Percentiles rank a stretch among this genome's conserved stretches.
Conservation (phyloP, 805 yeast genomes). For the Soucietia sequanensis region DNA sequence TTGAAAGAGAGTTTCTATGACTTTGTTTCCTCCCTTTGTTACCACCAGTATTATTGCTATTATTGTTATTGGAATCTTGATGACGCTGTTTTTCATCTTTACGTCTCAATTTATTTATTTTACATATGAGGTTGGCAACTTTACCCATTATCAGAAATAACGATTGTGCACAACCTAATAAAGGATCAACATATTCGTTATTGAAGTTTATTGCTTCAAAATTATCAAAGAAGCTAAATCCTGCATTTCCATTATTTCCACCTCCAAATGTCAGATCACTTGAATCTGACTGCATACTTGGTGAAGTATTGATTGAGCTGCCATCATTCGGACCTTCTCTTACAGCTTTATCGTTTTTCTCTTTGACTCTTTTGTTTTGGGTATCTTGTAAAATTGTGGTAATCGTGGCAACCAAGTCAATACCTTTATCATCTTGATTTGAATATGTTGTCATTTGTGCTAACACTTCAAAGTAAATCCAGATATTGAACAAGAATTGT, state of each 20-base stretch:
- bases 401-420: conserved; percentile 41
- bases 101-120: conserved; percentile 40
- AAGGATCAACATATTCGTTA: conserved; percentile 54
- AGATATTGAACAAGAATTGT: conserved; percentile 58
- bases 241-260: conserved; percentile 3
- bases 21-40: not conserved
- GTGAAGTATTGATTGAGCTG: conserved; percentile 8
- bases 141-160: conserved; percentile 63
- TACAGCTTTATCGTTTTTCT: conserved; percentile 5
- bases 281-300: conserved; percentile 20
- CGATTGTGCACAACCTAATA: conserved; percentile 65
- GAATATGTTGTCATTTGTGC: conserved; percentile 61
- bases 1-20: conserved; percentile 39
- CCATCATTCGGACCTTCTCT: conserved; percentile 1
- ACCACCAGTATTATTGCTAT: not conserved
- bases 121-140: conserved; percentile 55
- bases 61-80: conserved; percentile 4
- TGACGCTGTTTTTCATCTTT: conserved; percentile 10
- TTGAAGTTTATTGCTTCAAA: conserved; percentile 35
- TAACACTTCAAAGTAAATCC: conserved; percentile 66
- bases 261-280: conserved; percentile 19
- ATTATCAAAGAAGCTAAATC: conserved; percentile 35
- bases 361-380: conserved; percentile 13
- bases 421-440: conserved; percentile 43
- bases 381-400: conserved; percentile 29